These are phyloP conservation scores for Xylaria sp. DNA, from an alignment of 2,329 filamentous ascomycete genomes.

Conservation along the genomic window DNA sequence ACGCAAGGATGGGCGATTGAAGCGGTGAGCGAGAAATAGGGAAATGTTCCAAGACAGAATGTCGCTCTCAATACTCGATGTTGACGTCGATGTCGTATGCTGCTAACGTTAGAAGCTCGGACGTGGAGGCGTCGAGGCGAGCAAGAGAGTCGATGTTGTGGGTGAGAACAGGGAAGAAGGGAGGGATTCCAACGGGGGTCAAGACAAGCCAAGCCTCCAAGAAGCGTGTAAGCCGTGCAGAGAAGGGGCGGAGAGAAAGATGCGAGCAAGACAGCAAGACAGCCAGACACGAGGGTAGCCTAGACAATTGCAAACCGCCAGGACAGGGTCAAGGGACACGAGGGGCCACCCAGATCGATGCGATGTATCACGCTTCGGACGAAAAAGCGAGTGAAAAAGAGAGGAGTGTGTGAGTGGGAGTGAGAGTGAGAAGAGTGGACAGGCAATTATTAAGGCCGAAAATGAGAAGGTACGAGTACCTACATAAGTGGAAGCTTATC, in stretches of 20 bases:
- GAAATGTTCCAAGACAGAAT: background rate
- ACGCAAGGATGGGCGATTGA: conserved; percentile 1
- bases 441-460: conserved; percentile 19
- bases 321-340: conserved; percentile 12
- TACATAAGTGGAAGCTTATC: conserved; percentile 3
- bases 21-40: background rate
- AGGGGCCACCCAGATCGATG: conserved; percentile 5
- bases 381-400: conserved; percentile 7
- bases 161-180: background rate
- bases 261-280: background rate
- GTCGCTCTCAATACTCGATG: background rate
- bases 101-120: background rate
- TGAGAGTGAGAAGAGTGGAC: conserved; percentile 13
- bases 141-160: background rate
- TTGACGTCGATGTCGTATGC: background rate
- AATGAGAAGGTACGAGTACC: background rate
- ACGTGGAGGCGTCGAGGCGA: background rate
- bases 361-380: conserved; percentile 16
- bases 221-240: conserved; percentile 6
- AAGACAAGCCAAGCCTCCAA: conserved; percentile 9
- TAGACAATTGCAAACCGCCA: conserved; percentile 4
- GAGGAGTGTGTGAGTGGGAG: background rate
- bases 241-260: conserved; percentile 8
- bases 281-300: background rate
- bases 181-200: conserved; percentile 13